phyloP scores from a whole-genome alignment of 2,329 filamentous ascomycete species.

The Pestalotiopsis sp. region DNA sequence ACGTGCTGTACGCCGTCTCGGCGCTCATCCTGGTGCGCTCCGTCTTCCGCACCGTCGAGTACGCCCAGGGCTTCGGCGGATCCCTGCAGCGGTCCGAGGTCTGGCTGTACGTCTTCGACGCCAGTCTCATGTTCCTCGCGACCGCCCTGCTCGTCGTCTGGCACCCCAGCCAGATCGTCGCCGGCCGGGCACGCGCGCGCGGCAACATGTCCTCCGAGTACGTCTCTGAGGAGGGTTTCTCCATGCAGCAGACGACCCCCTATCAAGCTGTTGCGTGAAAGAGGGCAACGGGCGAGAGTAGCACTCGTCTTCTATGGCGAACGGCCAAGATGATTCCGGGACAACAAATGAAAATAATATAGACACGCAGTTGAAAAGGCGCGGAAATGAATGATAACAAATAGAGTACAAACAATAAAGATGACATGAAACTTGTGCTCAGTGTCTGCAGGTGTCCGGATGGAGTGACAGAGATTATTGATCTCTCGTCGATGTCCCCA shows the following conservation, averaged over 20 bases:
- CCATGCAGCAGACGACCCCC: too few relatives aligned
- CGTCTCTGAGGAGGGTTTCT: not conserved
- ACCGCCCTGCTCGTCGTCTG: conserved; percentile 2
- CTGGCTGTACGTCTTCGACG: conserved; percentile 32
- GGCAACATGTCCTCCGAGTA: not conserved
- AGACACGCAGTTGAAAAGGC: too few relatives aligned
- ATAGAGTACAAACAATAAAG: too few relatives aligned
- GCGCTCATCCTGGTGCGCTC: conserved; percentile 37
- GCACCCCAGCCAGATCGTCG: conserved; percentile 2
- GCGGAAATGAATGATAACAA: too few relatives aligned
- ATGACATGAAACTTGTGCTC: too few relatives aligned
- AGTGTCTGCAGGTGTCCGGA: too few relatives aligned
- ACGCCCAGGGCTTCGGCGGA: conserved; percentile 29
- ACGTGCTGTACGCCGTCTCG: conserved; percentile 16
- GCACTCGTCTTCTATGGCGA: too few relatives aligned
- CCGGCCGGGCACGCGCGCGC: not conserved
- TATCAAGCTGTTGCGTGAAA: not conserved
- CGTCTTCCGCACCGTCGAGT: conserved; percentile 41
- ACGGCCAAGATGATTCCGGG: too few relatives aligned
- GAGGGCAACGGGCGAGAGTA: not conserved
- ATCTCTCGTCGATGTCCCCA: too few relatives aligned
- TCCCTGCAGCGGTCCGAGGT: conserved; percentile 28
- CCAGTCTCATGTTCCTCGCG: conserved; percentile 25
- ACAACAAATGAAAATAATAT: too few relatives aligned
- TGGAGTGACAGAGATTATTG: too few relatives aligned